These are phyloP conservation scores for Penstemon davidsonii DNA, from an alignment of 257 asterid species.

Conservation along the genomic window DNA sequence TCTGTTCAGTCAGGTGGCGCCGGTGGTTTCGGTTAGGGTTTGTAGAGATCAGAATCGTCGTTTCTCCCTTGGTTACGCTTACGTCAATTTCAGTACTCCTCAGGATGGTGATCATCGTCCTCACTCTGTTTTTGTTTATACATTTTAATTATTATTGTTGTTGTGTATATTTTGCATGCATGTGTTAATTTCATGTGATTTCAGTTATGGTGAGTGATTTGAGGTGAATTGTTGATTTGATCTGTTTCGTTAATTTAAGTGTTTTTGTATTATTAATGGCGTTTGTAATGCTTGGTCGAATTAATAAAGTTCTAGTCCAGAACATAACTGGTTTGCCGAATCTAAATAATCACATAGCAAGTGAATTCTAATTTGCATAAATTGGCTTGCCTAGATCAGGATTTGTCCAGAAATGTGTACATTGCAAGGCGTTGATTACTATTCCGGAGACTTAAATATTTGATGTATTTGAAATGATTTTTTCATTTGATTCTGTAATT, in stretches of 20 bases:
- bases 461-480: too few species aligned
- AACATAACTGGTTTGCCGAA: too few species aligned
- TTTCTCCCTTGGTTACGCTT: slow-evolving; percentile 69
- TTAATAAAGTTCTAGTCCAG: too few species aligned
- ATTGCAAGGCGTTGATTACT: too few species aligned
- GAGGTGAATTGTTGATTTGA: background rate
- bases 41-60: slow-evolving; percentile 63
- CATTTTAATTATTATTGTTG: background rate
- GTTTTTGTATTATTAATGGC: background rate
- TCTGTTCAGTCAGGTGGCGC: slow-evolving; percentile 66
- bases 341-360: too few species aligned
- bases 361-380: too few species aligned
- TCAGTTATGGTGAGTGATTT: background rate
- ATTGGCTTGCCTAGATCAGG: too few species aligned
- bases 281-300: too few species aligned
- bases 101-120: slow-evolving; percentile 50
- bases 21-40: slow-evolving; percentile 67
- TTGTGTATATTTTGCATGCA: slow-evolving; percentile 28
- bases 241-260: background rate
- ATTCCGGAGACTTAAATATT: too few species aligned
- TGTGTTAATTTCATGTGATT: slow-evolving; percentile 14
- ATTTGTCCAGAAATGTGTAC: too few species aligned
- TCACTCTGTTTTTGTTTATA: background rate
- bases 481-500: too few species aligned
- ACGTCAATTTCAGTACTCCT: slow-evolving; percentile 62